A percentile compares a stretch with the other conserved stretches of the same genome.
These are phyloP conservation scores for Citrullus colocynthis DNA, from an alignment of 306 rosid species.

Conservation along the genomic window DNA sequence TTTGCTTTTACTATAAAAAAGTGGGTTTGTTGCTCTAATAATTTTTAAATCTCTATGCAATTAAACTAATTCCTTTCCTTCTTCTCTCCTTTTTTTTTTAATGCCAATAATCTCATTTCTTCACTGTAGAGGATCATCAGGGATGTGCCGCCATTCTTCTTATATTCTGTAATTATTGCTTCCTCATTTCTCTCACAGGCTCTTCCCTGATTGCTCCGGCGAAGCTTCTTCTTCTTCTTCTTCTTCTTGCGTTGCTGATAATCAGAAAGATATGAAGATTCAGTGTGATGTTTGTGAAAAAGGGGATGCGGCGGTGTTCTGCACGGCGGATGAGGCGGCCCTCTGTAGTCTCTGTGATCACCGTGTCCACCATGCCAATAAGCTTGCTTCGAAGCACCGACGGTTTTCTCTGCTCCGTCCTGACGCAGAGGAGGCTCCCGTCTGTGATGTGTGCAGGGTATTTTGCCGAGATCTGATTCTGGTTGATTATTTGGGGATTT, in stretches of 20 bases:
- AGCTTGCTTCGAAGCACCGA: conserved; percentile 84
- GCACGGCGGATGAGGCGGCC: conserved; percentile 96
- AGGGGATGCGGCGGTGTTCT: conserved; percentile 56
- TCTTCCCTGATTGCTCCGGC: not conserved
- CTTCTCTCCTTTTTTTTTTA: not conserved
- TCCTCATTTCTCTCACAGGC: not conserved
- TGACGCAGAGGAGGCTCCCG: conserved; percentile 30
- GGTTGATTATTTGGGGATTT: not conserved
- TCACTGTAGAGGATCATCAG: not conserved
- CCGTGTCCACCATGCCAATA: conserved; percentile 92
- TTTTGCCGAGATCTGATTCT: not conserved
- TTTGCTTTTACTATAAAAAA: not conserved
- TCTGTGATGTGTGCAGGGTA: conserved; percentile 80
- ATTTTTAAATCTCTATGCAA: not conserved
- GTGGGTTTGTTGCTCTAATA: not conserved
- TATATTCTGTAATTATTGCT: not conserved
- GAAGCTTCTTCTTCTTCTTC: not conserved
- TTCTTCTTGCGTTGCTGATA: not conserved
- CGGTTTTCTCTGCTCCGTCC: conserved; percentile 71
- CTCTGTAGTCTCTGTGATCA: conserved; percentile 72
- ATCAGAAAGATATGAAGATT: conserved; percentile 52
- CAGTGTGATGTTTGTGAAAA: conserved; percentile 79
- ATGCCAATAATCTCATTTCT: not conserved
- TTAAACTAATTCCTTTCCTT: not conserved
- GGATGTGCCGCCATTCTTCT: not conserved